A percentile compares a stretch with the other conserved stretches of the same genome.
Conservation (phyloP, 495 filamentous ascomycete species). For the Penicillium odoratum region DNA sequence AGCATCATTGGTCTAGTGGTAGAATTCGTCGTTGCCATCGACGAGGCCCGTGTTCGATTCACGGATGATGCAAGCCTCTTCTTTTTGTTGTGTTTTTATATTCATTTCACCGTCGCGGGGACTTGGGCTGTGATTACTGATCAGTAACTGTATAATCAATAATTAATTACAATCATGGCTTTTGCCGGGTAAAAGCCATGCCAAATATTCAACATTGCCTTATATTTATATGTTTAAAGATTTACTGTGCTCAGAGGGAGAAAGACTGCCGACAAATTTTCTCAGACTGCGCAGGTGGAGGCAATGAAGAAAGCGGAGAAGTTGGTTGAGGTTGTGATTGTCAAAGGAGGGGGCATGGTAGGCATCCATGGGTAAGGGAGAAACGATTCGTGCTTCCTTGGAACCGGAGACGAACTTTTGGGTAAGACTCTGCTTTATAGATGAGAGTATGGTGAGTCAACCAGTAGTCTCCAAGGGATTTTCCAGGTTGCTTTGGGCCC, state of each 20-base stretch:
- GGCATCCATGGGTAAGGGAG: background rate
- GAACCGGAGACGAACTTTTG: background rate
- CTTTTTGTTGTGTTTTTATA: constrained; percentile 9
- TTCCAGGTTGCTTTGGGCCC: too few relatives aligned
- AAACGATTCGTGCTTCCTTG: background rate
- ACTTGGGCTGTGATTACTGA: too few relatives aligned
- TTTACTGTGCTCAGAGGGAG: too few relatives aligned
- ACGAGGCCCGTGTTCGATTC: constrained; percentile 61
- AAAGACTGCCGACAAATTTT: background rate
- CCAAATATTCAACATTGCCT: background rate
- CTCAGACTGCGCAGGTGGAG: background rate
- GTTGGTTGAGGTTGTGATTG: background rate
- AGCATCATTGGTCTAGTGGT: constrained; percentile 61
- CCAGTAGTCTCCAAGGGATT: background rate
- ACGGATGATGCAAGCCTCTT: constrained; percentile 50
- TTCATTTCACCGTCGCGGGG: background rate
- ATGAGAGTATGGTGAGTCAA: too few relatives aligned
- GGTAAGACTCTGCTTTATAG: background rate
- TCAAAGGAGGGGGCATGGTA: background rate
- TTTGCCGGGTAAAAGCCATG: too few relatives aligned
- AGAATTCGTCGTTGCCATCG: constrained; percentile 62
- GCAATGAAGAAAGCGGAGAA: background rate
- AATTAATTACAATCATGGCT: too few relatives aligned
- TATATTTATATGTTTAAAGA: background rate
- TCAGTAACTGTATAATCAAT: too few relatives aligned